phyloP scores from a whole-genome alignment of 345 rosid species.

The Durio zibethinus region DNA sequence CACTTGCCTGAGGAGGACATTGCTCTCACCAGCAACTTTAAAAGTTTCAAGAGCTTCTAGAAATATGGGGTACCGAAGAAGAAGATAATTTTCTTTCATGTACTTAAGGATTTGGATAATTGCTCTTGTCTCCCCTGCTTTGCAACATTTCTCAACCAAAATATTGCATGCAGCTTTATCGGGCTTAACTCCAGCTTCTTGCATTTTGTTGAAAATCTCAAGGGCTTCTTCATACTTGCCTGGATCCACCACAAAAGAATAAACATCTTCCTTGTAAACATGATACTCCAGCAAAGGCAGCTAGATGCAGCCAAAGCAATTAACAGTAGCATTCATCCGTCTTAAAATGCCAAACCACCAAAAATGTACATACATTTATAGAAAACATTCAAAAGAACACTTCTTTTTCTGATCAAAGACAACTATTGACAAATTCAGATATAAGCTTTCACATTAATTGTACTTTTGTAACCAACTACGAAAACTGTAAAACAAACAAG shows the following conservation, averaged over 20 bases:
- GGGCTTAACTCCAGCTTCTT: slow-evolving; percentile 69
- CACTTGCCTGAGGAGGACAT: slow-evolving; percentile 55
- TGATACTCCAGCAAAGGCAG: slow-evolving; percentile 8
- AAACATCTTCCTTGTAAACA: slow-evolving; percentile 13
- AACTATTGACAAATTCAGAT: background rate
- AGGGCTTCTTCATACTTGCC: slow-evolving; percentile 69
- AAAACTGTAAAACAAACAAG: background rate
- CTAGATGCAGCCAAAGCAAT: slow-evolving; percentile 10
- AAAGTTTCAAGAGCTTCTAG: slow-evolving; percentile 51
- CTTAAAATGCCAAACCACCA: background rate
- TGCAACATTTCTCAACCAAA: slow-evolving; percentile 68
- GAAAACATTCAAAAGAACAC: background rate
- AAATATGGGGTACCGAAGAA: slow-evolving; percentile 68
- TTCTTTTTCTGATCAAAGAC: background rate
- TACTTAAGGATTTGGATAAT: slow-evolving; percentile 48
- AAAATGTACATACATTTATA: slow-evolving; percentile 10
- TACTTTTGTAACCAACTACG: background rate
- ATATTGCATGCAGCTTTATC: slow-evolving; percentile 93
- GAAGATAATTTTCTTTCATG: slow-evolving; percentile 57
- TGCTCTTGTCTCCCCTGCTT: slow-evolving; percentile 41
- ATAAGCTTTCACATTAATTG: background rate
- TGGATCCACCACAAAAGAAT: slow-evolving; percentile 33
- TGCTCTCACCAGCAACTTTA: slow-evolving; percentile 44
- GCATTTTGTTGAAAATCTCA: slow-evolving; percentile 71
- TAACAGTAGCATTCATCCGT: background rate